phyloP scores from a whole-genome alignment of 176 grass and related monocot genomes.

The Leersia perrieri region DNA sequence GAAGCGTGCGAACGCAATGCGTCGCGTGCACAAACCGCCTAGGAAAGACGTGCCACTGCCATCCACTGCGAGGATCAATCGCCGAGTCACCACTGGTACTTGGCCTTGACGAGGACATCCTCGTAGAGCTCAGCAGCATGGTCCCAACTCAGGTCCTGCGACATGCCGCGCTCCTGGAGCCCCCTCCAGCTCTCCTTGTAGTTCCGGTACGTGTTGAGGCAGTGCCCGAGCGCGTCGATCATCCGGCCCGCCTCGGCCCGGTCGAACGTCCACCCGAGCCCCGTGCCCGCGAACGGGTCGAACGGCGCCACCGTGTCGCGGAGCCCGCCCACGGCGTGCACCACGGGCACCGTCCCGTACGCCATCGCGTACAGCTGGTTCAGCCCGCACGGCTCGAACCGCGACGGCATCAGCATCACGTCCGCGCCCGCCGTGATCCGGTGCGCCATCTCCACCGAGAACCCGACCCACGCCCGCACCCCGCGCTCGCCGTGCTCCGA shows the following conservation, averaged over 20 bases:
- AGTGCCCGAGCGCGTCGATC: slow-evolving; percentile 65
- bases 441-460: slow-evolving; percentile 84
- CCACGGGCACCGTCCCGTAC: slow-evolving; percentile 87
- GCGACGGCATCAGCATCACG: slow-evolving; percentile 78
- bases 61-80: neutral
- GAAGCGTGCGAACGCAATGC: neutral
- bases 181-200: slow-evolving; percentile 82
- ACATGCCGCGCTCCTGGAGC: slow-evolving; percentile 71
- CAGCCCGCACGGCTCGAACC: slow-evolving; percentile 93
- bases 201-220: slow-evolving; percentile 78
- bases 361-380: slow-evolving; percentile 94
- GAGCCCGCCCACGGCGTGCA: slow-evolving; percentile 86
- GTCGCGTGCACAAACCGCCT: neutral
- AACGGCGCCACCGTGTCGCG: slow-evolving; percentile 80
- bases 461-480: slow-evolving; percentile 76
- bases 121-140: slow-evolving; percentile 79
- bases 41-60: neutral
- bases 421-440: slow-evolving; percentile 75
- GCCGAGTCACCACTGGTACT: slow-evolving; percentile 81
- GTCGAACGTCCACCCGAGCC: slow-evolving; percentile 86
- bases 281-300: slow-evolving; percentile 56
- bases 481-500: slow-evolving; percentile 54
- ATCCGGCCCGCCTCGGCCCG: slow-evolving; percentile 56
- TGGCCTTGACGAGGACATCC: slow-evolving; percentile 82
- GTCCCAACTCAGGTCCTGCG: slow-evolving; percentile 90